Conservation (phyloP, 352 stramenopile genomes). For the Globisporangium perplexum region DNA sequence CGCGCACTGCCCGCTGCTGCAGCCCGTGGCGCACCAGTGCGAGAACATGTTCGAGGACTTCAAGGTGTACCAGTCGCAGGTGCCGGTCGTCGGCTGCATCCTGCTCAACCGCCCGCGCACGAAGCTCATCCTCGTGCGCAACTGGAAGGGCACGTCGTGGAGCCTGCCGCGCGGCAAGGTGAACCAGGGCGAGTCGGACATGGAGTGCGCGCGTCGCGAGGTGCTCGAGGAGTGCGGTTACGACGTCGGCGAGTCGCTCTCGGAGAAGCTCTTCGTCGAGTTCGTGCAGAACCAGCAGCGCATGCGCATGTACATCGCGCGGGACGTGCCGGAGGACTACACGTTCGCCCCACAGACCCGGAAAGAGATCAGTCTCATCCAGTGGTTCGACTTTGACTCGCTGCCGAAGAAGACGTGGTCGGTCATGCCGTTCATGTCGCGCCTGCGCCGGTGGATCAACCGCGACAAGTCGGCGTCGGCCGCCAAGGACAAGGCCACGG, state of each 20-base stretch:
- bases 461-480: constrained; percentile 36
- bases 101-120: constrained; percentile 82
- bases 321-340: constrained; percentile 88
- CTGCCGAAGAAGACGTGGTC: constrained; percentile 93
- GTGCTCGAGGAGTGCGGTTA: constrained; percentile 92
- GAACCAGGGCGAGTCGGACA: constrained; percentile 88
- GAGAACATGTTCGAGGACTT: constrained; percentile 93
- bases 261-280: constrained; percentile 77
- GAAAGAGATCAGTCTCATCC: constrained; percentile 93
- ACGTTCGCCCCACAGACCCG: constrained; percentile 91
- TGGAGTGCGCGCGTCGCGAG: constrained; percentile 87
- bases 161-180: constrained; percentile 92
- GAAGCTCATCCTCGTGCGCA: constrained; percentile 89
- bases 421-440: constrained; percentile 91
- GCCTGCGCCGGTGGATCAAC: constrained; percentile 89
- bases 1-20: constrained; percentile 84
- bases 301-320: constrained; percentile 91
- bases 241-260: constrained; percentile 73
- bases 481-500: constrained; percentile 36
- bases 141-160: constrained; percentile 91
- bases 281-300: constrained; percentile 86
- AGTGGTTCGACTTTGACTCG: constrained; percentile 88
- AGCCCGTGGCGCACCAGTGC: constrained; percentile 81
- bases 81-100: constrained; percentile 94
- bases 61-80: constrained; percentile 91